Percentiles rank a stretch among this genome's conserved stretches.
Evolutionary conservation across 192 early-diverging fungal species (phyloP).

Genomic region (Radiomyces spectabilis): DNA sequence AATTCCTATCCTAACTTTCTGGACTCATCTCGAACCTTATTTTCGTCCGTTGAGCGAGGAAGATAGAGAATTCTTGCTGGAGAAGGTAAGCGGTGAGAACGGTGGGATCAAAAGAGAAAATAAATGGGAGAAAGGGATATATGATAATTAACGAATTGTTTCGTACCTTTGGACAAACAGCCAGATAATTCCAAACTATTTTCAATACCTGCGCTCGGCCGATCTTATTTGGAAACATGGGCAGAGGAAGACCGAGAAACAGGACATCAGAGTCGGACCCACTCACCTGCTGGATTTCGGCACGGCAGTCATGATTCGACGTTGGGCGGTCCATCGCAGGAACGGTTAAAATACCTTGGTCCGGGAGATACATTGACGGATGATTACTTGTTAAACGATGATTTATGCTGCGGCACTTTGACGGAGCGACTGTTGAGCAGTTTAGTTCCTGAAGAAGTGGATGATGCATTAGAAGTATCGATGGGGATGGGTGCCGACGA

Average conservation of each 20-base stretch:
- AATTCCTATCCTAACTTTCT: conserved; percentile 81
- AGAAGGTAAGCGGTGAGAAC: too few relatives aligned
- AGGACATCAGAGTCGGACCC: conserved; percentile 30
- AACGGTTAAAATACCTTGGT: conserved; percentile 10
- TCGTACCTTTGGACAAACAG: not conserved
- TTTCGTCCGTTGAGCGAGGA: conserved; percentile 77
- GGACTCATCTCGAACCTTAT: conserved; percentile 78
- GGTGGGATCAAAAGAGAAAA: too few relatives aligned
- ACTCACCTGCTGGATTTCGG: conserved; percentile 8
- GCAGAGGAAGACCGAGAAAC: conserved; percentile 59
- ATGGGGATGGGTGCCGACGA: not conserved
- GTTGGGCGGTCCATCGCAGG: not conserved
- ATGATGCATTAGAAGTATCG: conserved; percentile 17
- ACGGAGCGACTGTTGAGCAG: conserved; percentile 72
- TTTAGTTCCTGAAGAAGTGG: conserved; percentile 58
- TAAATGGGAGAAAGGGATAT: not conserved
- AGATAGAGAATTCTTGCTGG: conserved; percentile 68
- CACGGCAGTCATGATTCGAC: conserved; percentile 1
- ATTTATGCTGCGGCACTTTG: conserved; percentile 40
- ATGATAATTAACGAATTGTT: not conserved
- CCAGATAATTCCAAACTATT: conserved; percentile 37
- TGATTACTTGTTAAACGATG: conserved; percentile 15
- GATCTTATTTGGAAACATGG: conserved; percentile 58
- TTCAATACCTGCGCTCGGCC: conserved; percentile 76
- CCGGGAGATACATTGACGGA: conserved; percentile 24